These are phyloP conservation scores for Yarrowia alimentaria DNA, from an alignment of 805 yeast genomes.

Conservation along the genomic window DNA sequence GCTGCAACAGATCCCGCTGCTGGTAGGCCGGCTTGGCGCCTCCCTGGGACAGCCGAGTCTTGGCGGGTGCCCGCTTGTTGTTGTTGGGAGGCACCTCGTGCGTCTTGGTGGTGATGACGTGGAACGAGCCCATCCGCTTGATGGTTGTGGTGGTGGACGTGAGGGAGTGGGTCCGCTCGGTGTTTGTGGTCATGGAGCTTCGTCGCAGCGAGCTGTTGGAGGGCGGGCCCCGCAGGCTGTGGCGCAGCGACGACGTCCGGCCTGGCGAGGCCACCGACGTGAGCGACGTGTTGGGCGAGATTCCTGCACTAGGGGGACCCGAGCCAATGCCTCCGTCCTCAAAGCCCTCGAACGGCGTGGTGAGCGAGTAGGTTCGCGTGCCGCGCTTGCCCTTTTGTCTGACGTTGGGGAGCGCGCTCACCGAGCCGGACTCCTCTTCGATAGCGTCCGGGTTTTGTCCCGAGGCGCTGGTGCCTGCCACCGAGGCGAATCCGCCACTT, in stretches of 20 bases:
- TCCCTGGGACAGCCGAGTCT: background rate
- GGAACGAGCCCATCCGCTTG: slow-evolving; percentile 41
- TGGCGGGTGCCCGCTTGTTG: background rate
- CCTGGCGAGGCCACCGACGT: slow-evolving; percentile 5
- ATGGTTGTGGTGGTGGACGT: slow-evolving; percentile 41
- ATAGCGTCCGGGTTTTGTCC: slow-evolving; percentile 8
- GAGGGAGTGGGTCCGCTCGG: slow-evolving; percentile 41
- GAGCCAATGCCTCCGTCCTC: slow-evolving; percentile 28
- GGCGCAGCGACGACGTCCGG: slow-evolving; percentile 2
- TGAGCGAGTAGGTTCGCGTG: slow-evolving; percentile 33
- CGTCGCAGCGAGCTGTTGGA: slow-evolving; percentile 29
- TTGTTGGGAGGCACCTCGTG: slow-evolving; percentile 31
- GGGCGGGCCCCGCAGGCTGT: slow-evolving; percentile 3
- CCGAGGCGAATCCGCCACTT: slow-evolving; percentile 24
- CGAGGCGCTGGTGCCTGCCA: slow-evolving; percentile 16
- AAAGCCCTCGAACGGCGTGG: slow-evolving; percentile 31
- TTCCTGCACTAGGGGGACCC: slow-evolving; percentile 5
- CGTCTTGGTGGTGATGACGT: slow-evolving; percentile 38
- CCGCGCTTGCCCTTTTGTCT: slow-evolving; percentile 19
- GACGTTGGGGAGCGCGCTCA: slow-evolving; percentile 18
- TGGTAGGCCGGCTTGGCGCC: slow-evolving; percentile 25
- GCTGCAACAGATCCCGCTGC: slow-evolving; percentile 6
- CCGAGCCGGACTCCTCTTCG: slow-evolving; percentile 11
- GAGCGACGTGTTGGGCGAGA: slow-evolving; percentile 10
- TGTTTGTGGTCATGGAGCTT: slow-evolving; percentile 36